Evolutionary conservation across 192 early-diverging fungal species (phyloP), one percentile per base, ranked within the genome.

Genomic region (Podila epicladia): DNA sequence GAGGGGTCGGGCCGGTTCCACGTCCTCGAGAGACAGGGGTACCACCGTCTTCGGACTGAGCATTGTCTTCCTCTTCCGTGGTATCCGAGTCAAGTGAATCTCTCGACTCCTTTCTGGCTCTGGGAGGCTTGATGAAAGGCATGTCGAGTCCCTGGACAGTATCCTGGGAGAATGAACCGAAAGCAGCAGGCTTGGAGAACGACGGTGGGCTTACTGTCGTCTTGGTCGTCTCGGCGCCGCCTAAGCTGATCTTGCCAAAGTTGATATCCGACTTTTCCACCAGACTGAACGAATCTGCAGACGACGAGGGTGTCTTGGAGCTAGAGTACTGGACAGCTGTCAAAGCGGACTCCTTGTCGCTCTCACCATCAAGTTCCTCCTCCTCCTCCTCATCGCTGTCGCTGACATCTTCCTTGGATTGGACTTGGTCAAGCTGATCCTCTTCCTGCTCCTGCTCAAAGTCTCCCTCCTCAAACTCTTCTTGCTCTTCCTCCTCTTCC

Each of bases 11-110:
- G 20, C 58, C 28, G 9, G 65, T 29, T 37, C 28, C 48, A 38
- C 60, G 65, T 38, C 51, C 62, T 19, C 67, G 53, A 2, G 59
- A 35, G n/a, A 53, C 53, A 38, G 67, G 62, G 2, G 74, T 61
- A 2, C n/a, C 58, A 12, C 35, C 61, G 37, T 50, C 33, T 28
- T 75, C 73, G 7, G 67, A 69, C 31, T 31, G 15, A 17, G 32
- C 28, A 37, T 58, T 51, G 37, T 67, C 77, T n/a, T 80, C 77
- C 13, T 73, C 71, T 4, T 80, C 71, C 5, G 71, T 72, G 22
- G 77, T 80, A 31, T 80, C 67, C 20, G 77, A 80, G 45, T 80
- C 77, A 15, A 80, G 32, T 2, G 77, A 80, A 26, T 80, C 77
- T 15, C 77, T 37, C 19, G 77, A 67, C 9, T 58, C 77, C 26